Base-by-base conservation (phyloP, 306 rosid species). In the Echinosophora koreensis region DNA sequence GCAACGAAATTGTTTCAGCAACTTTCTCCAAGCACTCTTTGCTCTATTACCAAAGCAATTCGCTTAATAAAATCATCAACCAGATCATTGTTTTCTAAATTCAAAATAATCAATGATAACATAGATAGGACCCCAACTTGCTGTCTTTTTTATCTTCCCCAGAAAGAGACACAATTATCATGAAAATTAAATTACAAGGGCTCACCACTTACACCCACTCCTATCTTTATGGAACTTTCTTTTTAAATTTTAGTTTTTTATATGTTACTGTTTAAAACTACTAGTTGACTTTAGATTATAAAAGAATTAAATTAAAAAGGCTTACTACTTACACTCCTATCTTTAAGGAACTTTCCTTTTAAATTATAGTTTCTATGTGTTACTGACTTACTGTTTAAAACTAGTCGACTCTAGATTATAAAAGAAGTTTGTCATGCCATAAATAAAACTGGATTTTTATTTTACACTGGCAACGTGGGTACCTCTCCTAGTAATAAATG, bases 1-100 rank as follows among this genome's bases (percentile, higher is more conserved):
- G 98, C 55, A 87, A 83, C n/a, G 84, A 82, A 73, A 94, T 82
- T 12, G 97, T 86, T 59, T 88, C 82, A 3, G 87, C 68, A 49
- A 94, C 91, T 86, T 94, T 94, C 87, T 92, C 97, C 87, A 94
- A 81, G 71, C 97, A 94, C 82, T 89, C 98, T 89, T 82, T 79
- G 86, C 98, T 92, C 97, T 92, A 77, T 67, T 83, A 81, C 77
- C 77, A 80, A 68, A 64, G 28, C 51, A 60, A 18, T 32, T 44
- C 76, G 18, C 37, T 52, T 9, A 34, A 22, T 15, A 59, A 70
- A 65, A 65, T 66, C 71, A 81, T 61, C 59, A 85, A 56, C 47
- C 49, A 41, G 9, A 56, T 22, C 47, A 58, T 22, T 49, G 22
- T 42, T 51, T n/a, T 59, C 11, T 47, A 60, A 62, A 61, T 10